Conservation (phyloP, 176 grass and related monocot species). For the Oryza rufipogon region DNA sequence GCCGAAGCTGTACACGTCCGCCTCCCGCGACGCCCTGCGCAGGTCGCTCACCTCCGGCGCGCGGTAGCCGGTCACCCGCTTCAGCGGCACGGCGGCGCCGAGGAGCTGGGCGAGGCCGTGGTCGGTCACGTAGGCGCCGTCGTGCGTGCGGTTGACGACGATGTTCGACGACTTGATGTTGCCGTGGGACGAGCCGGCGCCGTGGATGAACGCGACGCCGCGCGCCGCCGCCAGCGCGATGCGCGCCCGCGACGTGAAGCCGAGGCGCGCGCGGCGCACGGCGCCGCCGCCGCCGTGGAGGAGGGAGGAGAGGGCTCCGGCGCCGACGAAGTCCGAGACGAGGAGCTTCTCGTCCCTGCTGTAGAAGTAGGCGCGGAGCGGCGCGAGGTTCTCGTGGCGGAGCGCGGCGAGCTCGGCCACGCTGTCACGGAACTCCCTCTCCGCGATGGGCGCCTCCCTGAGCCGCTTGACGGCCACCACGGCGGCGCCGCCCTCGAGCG, state of each 20-base stretch:
- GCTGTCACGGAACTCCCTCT: slow-evolving; percentile 67
- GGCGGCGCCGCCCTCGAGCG: slow-evolving; percentile 62
- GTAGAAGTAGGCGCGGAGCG: slow-evolving; percentile 76
- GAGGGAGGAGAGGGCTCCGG: slow-evolving; percentile 58
- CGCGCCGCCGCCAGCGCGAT: slow-evolving; percentile 65
- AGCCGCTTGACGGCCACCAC: slow-evolving; percentile 72
- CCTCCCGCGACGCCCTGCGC: slow-evolving; percentile 49
- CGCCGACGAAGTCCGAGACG: slow-evolving; percentile 64
- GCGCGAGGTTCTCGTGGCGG: slow-evolving; percentile 58
- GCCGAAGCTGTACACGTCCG: slow-evolving; percentile 84
- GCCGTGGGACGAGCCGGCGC: slow-evolving; percentile 53
- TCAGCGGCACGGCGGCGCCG: slow-evolving; percentile 31
- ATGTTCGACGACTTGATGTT: slow-evolving; percentile 93
- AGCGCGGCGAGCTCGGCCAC: slow-evolving; percentile 53
- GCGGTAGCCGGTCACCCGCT: slow-evolving; percentile 56
- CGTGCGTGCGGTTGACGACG: slow-evolving; percentile 42
- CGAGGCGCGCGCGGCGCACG: slow-evolving; percentile 35
- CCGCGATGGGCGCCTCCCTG: slow-evolving; percentile 51
- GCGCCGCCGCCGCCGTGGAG: slow-evolving; percentile 57
- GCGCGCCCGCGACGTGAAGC: slow-evolving; percentile 53
- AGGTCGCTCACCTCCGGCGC: slow-evolving; percentile 59
- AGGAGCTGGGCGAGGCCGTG: slow-evolving; percentile 59
- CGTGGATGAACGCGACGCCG: slow-evolving; percentile 77
- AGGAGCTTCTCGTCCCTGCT: slow-evolving; percentile 85
- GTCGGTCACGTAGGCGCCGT: slow-evolving; percentile 57